Percentiles rank a stretch among this genome's conserved stretches.
phyloP scores from a whole-genome alignment of 139 green algal genomes.

The Penium margaritaceum region DNA sequence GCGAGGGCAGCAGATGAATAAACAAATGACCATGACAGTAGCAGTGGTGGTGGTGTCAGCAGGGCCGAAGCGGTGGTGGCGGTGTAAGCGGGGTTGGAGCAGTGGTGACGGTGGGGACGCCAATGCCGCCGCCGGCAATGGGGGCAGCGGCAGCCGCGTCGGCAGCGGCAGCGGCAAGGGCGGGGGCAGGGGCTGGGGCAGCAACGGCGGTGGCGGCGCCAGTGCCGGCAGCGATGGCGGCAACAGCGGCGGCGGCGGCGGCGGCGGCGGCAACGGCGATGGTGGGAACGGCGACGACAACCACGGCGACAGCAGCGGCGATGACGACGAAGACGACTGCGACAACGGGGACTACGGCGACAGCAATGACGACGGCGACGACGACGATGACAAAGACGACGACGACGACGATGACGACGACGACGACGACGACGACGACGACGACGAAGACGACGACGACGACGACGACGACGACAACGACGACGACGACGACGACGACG shows the following conservation, averaged over 20 bases:
- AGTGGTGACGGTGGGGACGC: not conserved
- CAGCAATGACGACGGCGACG: conserved; percentile 51
- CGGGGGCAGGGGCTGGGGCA: not conserved
- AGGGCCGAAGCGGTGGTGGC: too few species aligned
- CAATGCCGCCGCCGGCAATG: not conserved
- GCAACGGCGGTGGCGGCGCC: not conserved
- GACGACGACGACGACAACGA: too few species aligned
- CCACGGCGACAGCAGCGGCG: conserved; percentile 78
- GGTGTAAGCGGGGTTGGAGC: not conserved
- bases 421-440: too few species aligned
- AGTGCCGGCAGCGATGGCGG: not conserved
- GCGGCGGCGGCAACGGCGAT: conserved; percentile 36
- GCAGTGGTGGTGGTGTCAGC: not conserved
- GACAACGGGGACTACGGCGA: conserved; percentile 72
- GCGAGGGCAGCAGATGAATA: not conserved
- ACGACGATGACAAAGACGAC: conserved; percentile 85
- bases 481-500: too few species aligned
- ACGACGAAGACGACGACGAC: too few species aligned
- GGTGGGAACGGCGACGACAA: conserved; percentile 70
- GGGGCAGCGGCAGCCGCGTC: too few species aligned
- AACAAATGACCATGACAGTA: not conserved
- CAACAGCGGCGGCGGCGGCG: not conserved
- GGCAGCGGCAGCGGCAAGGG: not conserved
- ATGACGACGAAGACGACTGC: conserved; percentile 59
- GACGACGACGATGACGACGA: conserved; percentile 54